Percentiles rank a stretch among this genome's conserved stretches.
phyloP scores from a whole-genome alignment of 1,139 yeast genomes.

The Torulaspora pretoriensis region DNA sequence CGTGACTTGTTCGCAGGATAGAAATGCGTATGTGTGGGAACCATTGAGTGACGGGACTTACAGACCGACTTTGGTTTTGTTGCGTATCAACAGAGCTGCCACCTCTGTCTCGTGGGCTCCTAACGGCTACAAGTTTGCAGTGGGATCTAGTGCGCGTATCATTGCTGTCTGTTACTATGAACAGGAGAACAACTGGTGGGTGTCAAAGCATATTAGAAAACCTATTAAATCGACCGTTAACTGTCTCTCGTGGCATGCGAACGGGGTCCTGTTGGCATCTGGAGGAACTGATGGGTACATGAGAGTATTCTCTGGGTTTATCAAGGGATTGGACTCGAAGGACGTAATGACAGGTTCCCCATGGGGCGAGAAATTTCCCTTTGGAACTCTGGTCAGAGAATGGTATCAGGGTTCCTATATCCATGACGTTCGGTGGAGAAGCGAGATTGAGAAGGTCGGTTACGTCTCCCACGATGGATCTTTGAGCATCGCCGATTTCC shows the following conservation, averaged over 20 bases:
- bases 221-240: conserved; percentile 86
- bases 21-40: conserved; percentile 97
- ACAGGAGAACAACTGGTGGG: conserved; percentile 99
- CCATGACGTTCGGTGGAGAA: conserved; percentile 85
- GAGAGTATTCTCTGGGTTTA: conserved; percentile 86
- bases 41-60: conserved; percentile 56
- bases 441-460: conserved; percentile 72
- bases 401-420: conserved; percentile 86
- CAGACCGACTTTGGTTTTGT: conserved; percentile 87
- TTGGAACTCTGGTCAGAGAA: conserved; percentile 90
- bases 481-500: conserved; percentile 52
- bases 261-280: conserved; percentile 78
- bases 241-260: conserved; percentile 90
- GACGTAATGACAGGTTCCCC: conserved; percentile 63
- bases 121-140: conserved; percentile 88
- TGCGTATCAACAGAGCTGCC: conserved; percentile 92
- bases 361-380: conserved; percentile 96
- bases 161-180: conserved; percentile 96
- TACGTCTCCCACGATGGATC: conserved; percentile 78
- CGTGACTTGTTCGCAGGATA: conserved; percentile 95
- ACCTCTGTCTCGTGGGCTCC: conserved; percentile 95
- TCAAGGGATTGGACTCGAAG: conserved; percentile 83
- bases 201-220: conserved; percentile 91
- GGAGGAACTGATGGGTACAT: conserved; percentile 97
- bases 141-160: conserved; percentile 91